Percentiles rank a stretch among this genome's conserved stretches.
Evolutionary conservation across 73 alveolate genomes (phyloP).

Genomic region (Symbiodinium pilosum): DNA sequence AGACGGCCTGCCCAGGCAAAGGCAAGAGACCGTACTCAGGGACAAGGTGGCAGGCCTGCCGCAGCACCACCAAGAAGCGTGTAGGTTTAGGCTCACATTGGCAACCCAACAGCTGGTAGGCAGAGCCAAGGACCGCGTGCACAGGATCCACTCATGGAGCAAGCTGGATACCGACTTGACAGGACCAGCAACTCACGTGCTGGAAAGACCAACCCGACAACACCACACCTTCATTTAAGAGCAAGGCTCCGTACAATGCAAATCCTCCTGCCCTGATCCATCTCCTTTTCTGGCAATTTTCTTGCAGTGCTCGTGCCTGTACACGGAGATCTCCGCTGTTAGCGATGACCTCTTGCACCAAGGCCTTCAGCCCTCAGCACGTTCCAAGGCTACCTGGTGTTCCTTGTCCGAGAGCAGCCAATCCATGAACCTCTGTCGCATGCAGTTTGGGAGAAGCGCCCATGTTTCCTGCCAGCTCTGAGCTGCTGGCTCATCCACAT

Average conservation of each 20-base stretch:
- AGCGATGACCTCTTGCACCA: background rate
- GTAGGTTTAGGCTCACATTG: constrained; percentile 8
- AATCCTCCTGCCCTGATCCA: too few relatives aligned
- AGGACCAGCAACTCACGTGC: too few relatives aligned
- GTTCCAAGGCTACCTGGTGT: too few relatives aligned
- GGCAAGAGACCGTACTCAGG: background rate
- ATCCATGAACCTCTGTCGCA: constrained; percentile 22
- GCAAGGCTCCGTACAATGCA: background rate
- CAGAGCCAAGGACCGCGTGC: background rate
- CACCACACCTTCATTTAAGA: background rate
- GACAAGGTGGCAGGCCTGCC: background rate
- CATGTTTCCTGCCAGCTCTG: background rate
- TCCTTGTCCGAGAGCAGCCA: background rate
- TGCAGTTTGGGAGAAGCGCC: background rate
- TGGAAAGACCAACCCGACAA: too few relatives aligned
- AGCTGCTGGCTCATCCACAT: constrained; percentile 26
- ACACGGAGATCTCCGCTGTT: background rate
- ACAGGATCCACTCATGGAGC: too few relatives aligned
- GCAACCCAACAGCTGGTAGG: constrained; percentile 18
- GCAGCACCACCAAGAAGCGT: background rate
- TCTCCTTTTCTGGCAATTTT: too few relatives aligned
- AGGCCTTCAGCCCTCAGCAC: background rate
- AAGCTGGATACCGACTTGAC: too few relatives aligned
- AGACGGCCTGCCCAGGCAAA: background rate
- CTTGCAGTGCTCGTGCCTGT: too few relatives aligned